Base-by-base conservation (phyloP, 192 early-diverging fungal species). In the Rhizophagus prolifer region DNA sequence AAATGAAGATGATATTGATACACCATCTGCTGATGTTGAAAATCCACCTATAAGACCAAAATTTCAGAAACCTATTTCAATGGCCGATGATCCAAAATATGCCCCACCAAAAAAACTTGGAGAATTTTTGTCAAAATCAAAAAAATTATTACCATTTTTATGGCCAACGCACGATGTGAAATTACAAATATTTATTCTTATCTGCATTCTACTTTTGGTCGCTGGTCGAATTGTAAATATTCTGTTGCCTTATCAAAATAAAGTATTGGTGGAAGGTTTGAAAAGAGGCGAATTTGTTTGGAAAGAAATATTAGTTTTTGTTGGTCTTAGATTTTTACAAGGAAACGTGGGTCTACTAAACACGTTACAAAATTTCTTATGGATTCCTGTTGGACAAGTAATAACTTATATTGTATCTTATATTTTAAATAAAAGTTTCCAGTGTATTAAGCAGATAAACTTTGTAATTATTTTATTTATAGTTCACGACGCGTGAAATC, bases 301-400 rank as follows among this genome's bases (percentile, higher is more conserved):
- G 83, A 81, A 81, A 65, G 80, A 81, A 59, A 81, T 84, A 50
- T 67, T 80, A 41, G 36, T 81, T 19, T 84, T 80, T 62, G 80
- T 84, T n/a, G 76, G 41, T 0, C 61, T 84, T 50, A 68, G 83
- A 23, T 79, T 77, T 19, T 79, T 84, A 19, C 83, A 84, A 58
- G 71, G 94, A 7, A 87, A 81, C 69, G 88, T 88, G 12, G 90
- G 91, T 23, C 70, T 89, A 23, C 78, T 96, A 31, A 92, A 90
- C 59, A 91, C 92, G 0, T 63, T 92, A 28, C 94, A 95, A 82
- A 90, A 84, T 76, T 85, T 91, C 62, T 82, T 92, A 16, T 97
- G 95, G 95, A 92, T 96, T 44, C 94, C 94, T 9, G 92, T 97
- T 0, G 90, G 91, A 13, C 94, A 96, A 82, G 54, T 74, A 58